Percentiles rank a stretch among this genome's conserved stretches.
These are phyloP conservation scores for Acanthamoeba lenticulata DNA, from an alignment of 208 protist genomes.

Conservation along the genomic window DNA sequence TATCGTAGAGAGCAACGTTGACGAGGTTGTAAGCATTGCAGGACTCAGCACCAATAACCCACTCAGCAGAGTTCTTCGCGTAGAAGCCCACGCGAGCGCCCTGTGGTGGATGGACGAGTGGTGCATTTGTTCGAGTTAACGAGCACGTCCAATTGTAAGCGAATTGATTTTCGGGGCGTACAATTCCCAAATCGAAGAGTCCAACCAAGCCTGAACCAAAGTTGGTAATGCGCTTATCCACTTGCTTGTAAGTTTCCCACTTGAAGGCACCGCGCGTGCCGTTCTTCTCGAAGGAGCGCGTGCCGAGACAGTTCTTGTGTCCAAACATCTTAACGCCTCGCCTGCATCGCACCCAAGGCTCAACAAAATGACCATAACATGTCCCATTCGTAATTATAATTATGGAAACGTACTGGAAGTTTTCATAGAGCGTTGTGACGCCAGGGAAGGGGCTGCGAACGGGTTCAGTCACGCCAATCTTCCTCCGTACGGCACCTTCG, in stretches of 20 bases:
- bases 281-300: conserved; percentile 41
- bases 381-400: background rate
- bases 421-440: conserved; percentile 66
- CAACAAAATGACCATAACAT: background rate
- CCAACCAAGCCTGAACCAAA: conserved; percentile 58
- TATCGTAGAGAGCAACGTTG: conserved; percentile 83
- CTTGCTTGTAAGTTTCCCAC: conserved; percentile 67
- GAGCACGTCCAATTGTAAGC: too few relatives aligned
- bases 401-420: conserved; percentile 66
- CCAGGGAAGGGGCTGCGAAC: background rate
- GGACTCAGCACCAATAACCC: conserved; percentile 76
- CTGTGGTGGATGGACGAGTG: too few relatives aligned
- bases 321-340: conserved; percentile 23
- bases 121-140: too few relatives aligned
- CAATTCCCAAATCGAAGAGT: background rate
- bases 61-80: conserved; percentile 80
- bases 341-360: background rate
- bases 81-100: conserved; percentile 72
- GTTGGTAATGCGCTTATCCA: conserved; percentile 44
- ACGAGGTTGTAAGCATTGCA: conserved; percentile 67
- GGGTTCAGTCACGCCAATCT: conserved; percentile 5
- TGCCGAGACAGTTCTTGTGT: conserved; percentile 63
- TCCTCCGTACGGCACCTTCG: background rate
- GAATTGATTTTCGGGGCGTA: too few relatives aligned
- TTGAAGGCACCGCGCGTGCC: conserved; percentile 7